Evolutionary conservation across 192 early-diverging fungal species (phyloP), one percentile per base, ranked within the genome.

Genomic region (Coemansia sp.): DNA sequence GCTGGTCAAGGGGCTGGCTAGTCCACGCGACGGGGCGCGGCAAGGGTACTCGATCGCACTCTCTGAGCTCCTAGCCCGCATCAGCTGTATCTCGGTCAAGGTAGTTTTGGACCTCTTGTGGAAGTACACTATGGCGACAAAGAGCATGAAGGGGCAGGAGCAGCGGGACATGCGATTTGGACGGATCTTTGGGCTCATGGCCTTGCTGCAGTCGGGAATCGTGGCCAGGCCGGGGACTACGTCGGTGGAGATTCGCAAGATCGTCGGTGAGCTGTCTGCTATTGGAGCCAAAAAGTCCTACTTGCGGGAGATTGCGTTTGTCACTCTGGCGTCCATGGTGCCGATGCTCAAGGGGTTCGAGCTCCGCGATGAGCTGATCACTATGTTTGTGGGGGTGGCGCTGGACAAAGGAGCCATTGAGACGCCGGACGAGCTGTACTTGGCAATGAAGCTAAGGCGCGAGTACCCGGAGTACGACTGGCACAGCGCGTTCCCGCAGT

Each of bases 31-130:
- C 50, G 94, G 89, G 18, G 95, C 97, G 13, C 84, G 97, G 45
- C 95, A 97, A 62, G 97, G 97, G 7, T 99, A 95, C 77, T 87
- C 95, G 16, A 82, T 97, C n/a, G 93, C 93, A 9, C 85, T 99
- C 45, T 90, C 93, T 3, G 95, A 98, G 87, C 76, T 91, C 65
- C 62, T 85, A 31, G 40, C 21, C 9, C 85, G 83, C 37, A 79
- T 68, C 61, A 80, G 50, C 39, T 76, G 45, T 67, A 77, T 72
- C 45, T 89, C 85, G 18, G 82, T 79, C 48, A 85, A 85, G 63
- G 64, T 87, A 42, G 87, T 92, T 9, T 77, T 95, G 37, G 88
- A 90, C 56, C 69, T 93, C 42, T 63, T 96, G 60, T 83, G 84
- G 67, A 83, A 85, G 39, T 83, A 85, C 61, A 92, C 90, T 16